These are phyloP conservation scores for Trichoderma reesei DNA, from an alignment of 495 filamentous ascomycete genomes.

Conservation along the genomic window DNA sequence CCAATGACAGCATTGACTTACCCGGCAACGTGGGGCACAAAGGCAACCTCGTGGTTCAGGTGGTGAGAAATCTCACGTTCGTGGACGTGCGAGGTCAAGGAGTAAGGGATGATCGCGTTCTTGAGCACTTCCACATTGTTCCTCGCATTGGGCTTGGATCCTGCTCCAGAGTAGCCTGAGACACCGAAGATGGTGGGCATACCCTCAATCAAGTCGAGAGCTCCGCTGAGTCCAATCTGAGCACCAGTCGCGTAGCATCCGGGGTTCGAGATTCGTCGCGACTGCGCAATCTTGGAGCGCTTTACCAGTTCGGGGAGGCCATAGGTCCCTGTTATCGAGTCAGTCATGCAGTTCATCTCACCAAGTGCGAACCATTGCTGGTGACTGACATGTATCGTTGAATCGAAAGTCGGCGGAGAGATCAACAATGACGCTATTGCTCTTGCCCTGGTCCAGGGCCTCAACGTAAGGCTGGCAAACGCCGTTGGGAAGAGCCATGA, in stretches of 20 bases:
- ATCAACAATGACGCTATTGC: slow-evolving; percentile 79
- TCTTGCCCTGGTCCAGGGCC: slow-evolving; percentile 55
- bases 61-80: slow-evolving; percentile 81
- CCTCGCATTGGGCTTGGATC: slow-evolving; percentile 91
- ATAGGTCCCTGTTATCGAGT: slow-evolving; percentile 50
- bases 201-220: slow-evolving; percentile 67
- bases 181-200: slow-evolving; percentile 87
- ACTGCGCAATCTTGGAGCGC: slow-evolving; percentile 65
- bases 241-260: slow-evolving; percentile 97
- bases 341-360: background rate
- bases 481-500: slow-evolving; percentile 95
- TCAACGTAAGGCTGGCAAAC: slow-evolving; percentile 96
- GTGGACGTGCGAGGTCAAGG: slow-evolving; percentile 90
- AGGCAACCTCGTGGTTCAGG: slow-evolving; percentile 68
- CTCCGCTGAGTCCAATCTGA: slow-evolving; percentile 79
- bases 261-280: slow-evolving; percentile 85
- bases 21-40: slow-evolving; percentile 62
- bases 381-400: slow-evolving; percentile 51
- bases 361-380: background rate
- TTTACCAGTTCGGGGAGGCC: slow-evolving; percentile 84
- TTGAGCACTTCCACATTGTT: slow-evolving; percentile 85
- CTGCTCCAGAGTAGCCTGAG: slow-evolving; percentile 91
- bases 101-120: slow-evolving; percentile 88
- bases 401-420: slow-evolving; percentile 95
- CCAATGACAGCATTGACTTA: background rate